Evolutionary conservation across 2,329 filamentous ascomycete genomes (phyloP).

Genomic region (Rugonectria rugulosa): DNA sequence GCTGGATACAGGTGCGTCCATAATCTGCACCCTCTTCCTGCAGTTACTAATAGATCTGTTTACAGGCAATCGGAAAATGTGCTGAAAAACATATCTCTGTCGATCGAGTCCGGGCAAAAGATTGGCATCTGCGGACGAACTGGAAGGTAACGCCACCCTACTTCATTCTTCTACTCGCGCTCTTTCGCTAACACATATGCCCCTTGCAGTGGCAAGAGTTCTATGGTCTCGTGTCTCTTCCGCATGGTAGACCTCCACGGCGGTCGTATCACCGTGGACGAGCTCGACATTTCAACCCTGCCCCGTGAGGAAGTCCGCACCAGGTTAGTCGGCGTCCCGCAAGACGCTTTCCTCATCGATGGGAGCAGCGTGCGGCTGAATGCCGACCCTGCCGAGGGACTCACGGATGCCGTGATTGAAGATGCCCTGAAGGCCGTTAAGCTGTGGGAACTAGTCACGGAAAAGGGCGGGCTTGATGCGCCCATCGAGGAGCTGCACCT

Average conservation of each 20-base stretch:
- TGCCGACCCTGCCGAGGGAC: constrained; percentile 46
- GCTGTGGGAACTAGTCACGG: constrained; percentile 38
- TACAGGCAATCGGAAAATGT: not conserved
- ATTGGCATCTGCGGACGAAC: constrained; percentile 35
- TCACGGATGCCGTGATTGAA: constrained; percentile 39
- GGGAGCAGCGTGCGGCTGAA: constrained; percentile 37
- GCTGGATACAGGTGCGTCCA: constrained; percentile 19
- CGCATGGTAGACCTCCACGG: constrained; percentile 47
- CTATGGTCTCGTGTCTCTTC: constrained; percentile 48
- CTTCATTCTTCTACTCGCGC: not conserved
- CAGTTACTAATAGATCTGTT: not conserved
- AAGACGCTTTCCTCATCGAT: constrained; percentile 59
- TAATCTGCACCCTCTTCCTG: not conserved
- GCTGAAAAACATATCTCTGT: constrained; percentile 10
- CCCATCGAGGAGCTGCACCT: constrained; percentile 53
- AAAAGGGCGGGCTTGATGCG: constrained; percentile 37
- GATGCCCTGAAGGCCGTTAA: constrained; percentile 41
- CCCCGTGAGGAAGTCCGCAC: constrained; percentile 40
- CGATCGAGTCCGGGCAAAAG: constrained; percentile 30
- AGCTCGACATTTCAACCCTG: constrained; percentile 50
- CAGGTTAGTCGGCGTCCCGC: constrained; percentile 57
- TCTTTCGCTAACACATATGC: not conserved
- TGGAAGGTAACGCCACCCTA: constrained; percentile 25
- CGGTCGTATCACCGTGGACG: not conserved
- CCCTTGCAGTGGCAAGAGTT: constrained; percentile 50